A percentile compares a stretch with the other conserved stretches of the same genome.
Evolutionary conservation across 805 yeast genomes (phyloP).

Genomic region (Tetrapisispora phaffii): DNA sequence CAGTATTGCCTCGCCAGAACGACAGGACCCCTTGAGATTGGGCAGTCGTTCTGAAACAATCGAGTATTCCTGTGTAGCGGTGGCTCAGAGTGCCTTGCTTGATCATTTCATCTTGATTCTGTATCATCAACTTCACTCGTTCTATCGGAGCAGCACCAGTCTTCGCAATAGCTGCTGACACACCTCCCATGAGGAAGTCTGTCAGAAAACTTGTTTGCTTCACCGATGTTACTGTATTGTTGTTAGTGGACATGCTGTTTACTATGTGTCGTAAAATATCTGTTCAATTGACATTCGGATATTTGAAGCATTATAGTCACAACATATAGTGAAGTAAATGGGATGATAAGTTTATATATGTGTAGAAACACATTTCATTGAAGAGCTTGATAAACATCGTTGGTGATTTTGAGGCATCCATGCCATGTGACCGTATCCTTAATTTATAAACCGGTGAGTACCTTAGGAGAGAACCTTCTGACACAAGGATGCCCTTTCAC

Average conservation of each 20-base stretch:
- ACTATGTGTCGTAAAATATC: neutral
- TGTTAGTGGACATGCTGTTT: neutral
- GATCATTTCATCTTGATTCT: conserved; percentile 93
- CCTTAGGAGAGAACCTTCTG: neutral
- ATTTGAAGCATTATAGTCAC: no score
- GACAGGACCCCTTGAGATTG: conserved; percentile 79
- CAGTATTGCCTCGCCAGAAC: conserved; percentile 98
- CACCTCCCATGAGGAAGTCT: conserved; percentile 91
- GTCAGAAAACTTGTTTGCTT: conserved; percentile 32
- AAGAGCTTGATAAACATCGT: neutral
- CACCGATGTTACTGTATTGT: neutral
- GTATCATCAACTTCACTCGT: conserved; percentile 86
- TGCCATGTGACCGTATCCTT: neutral
- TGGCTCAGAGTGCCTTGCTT: conserved; percentile 84
- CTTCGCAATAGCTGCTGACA: conserved; percentile 93
- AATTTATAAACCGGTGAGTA: no score
- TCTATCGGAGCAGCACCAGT: conserved; percentile 92
- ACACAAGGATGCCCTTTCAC: neutral
- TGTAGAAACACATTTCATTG: neutral
- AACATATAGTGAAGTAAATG: no score
- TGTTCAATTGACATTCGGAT: no score
- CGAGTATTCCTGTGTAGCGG: conserved; percentile 75
- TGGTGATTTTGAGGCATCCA: neutral
- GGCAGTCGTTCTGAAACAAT: conserved; percentile 86
- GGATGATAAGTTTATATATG: no score